Evolutionary conservation across 768 basidiomycete genomes (phyloP).

Genomic region (Agrocybe praecox): DNA sequence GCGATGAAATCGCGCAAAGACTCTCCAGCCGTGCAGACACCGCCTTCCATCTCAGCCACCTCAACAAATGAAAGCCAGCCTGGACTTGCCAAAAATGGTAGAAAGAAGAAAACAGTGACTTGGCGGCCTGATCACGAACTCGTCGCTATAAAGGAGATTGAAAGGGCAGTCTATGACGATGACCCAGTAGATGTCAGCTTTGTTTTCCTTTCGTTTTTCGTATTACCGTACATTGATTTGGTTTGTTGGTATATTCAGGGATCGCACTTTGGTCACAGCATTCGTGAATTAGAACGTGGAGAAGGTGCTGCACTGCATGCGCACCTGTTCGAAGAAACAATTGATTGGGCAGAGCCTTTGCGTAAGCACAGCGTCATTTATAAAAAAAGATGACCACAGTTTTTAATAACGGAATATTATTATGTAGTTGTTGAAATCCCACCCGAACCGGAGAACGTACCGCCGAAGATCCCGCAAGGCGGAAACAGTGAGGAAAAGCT

Average conservation of each 20-base stretch:
- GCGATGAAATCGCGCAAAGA: slow-evolving; percentile 58
- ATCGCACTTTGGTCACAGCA: slow-evolving; percentile 66
- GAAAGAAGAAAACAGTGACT: slow-evolving; percentile 77
- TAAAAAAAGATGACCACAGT: neutral
- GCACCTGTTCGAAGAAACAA: slow-evolving; percentile 80
- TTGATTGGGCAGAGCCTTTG: slow-evolving; percentile 85
- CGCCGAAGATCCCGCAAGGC: slow-evolving; percentile 60
- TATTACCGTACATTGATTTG: slow-evolving; percentile 56
- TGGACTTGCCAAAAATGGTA: slow-evolving; percentile 42
- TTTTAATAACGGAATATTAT: no score
- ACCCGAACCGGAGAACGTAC: slow-evolving; percentile 48
- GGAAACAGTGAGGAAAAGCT: slow-evolving; percentile 68
- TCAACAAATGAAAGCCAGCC: slow-evolving; percentile 32
- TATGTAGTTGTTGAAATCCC: slow-evolving; percentile 64
- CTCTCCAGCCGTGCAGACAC: slow-evolving; percentile 63
- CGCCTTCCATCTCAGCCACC: slow-evolving; percentile 41
- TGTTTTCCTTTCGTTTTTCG: slow-evolving; percentile 35
- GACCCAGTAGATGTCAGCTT: slow-evolving; percentile 84
- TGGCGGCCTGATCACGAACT: slow-evolving; percentile 79
- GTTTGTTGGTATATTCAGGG: slow-evolving; percentile 58
- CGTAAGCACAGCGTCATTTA: slow-evolving; percentile 52
- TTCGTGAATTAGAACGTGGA: slow-evolving; percentile 86
- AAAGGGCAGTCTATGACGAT: slow-evolving; percentile 87
- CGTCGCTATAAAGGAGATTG: slow-evolving; percentile 77
- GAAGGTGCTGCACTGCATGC: slow-evolving; percentile 86